A percentile compares a stretch with the other conserved stretches of the same genome.
Conservation (phyloP, 306 rosid species). For the Quercus alba region DNA sequence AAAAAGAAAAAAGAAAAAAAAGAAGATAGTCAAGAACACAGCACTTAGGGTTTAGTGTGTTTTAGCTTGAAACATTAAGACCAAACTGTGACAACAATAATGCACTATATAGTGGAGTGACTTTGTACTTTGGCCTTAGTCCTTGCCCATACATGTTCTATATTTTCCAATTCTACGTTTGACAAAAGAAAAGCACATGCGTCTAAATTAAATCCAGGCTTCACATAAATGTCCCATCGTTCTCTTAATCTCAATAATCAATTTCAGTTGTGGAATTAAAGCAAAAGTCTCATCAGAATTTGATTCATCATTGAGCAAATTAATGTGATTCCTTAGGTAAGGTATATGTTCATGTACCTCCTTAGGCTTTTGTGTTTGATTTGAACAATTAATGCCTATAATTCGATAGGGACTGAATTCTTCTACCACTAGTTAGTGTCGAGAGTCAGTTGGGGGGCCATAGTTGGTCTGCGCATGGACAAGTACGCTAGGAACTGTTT, state of each 20-base stretch:
- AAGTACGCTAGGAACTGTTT: neutral
- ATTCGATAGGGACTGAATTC: constrained; percentile 18
- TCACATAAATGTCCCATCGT: neutral
- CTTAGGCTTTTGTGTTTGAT: neutral
- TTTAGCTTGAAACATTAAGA: too few species aligned
- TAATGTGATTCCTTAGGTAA: neutral
- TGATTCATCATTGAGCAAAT: neutral
- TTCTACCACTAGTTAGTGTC: constrained; percentile 22
- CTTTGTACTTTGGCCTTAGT: too few species aligned
- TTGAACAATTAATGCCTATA: neutral
- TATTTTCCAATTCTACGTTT: too few species aligned
- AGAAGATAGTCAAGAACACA: too few species aligned
- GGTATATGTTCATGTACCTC: neutral
- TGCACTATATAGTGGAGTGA: too few species aligned
- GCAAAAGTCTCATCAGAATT: neutral
- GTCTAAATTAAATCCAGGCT: too few species aligned
- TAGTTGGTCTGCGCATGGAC: neutral
- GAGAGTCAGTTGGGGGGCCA: neutral
- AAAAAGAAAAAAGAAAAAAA: too few species aligned
- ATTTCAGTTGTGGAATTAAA: too few species aligned
- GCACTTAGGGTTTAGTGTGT: too few species aligned
- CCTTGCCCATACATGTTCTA: too few species aligned
- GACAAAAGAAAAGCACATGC: too few species aligned
- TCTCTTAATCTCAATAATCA: neutral
- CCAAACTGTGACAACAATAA: too few species aligned